Conservation (phyloP, 352 stramenopile genomes). For the Phytophthora palmivora region DNA sequence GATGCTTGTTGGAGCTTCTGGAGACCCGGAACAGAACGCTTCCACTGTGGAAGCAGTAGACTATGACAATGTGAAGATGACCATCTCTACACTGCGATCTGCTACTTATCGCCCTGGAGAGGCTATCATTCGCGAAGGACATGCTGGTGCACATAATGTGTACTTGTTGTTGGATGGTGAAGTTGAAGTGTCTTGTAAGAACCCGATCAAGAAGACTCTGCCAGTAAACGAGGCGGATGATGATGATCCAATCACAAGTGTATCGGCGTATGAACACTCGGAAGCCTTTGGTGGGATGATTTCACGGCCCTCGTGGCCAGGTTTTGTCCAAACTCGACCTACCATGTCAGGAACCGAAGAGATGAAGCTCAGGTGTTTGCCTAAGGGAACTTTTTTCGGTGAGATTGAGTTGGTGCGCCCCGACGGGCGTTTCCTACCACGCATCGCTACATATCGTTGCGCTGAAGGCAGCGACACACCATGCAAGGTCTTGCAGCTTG, state of each 20-base stretch:
- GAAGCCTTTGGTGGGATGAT: constrained; percentile 44
- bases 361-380: constrained; percentile 66
- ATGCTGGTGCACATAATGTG: constrained; percentile 72
- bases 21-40: constrained; percentile 70
- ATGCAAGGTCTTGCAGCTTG: constrained; percentile 82
- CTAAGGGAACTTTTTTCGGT: constrained; percentile 82
- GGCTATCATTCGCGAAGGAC: constrained; percentile 78
- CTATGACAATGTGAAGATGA: constrained; percentile 87
- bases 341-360: constrained; percentile 39
- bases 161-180: constrained; percentile 82
- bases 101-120: constrained; percentile 70
- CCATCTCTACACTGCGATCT: constrained; percentile 79
- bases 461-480: constrained; percentile 43
- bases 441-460: constrained; percentile 78
- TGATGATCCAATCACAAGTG: constrained; percentile 28
- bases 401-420: constrained; percentile 81
- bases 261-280: constrained; percentile 31
- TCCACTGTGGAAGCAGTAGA: constrained; percentile 61
- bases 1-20: constrained; percentile 81
- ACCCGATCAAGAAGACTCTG: constrained; percentile 58
- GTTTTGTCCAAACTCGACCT: constrained; percentile 26
- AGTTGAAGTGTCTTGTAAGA: constrained; percentile 82
- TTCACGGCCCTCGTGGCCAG: constrained; percentile 33
- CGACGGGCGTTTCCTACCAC: constrained; percentile 69
- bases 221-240: constrained; percentile 17